Percentiles rank a stretch among this genome's conserved stretches.
phyloP scores from a whole-genome alignment of 495 filamentous ascomycete species.

The Hypoxylon fuscum region DNA sequence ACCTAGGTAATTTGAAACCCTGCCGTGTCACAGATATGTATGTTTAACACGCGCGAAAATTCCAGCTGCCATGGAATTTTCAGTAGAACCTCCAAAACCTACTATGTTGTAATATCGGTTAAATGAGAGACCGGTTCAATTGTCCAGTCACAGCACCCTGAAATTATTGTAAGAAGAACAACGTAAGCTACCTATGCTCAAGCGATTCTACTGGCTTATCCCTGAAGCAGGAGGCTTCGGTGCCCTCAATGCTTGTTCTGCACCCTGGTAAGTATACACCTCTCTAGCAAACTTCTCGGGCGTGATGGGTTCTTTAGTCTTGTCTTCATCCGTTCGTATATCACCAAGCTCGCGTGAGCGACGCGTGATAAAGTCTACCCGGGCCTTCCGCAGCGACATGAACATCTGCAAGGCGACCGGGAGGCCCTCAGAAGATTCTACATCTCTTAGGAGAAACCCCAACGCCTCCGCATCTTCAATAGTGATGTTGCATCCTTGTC shows the following conservation, averaged over 20 bases:
- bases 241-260: conserved; percentile 28
- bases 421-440: conserved; percentile 28
- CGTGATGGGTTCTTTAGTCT: conserved; percentile 25
- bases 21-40: no score
- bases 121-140: no score
- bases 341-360: conserved; percentile 28
- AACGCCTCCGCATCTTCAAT: conserved; percentile 46
- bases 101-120: no score
- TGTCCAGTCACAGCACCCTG: no score
- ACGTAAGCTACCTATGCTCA: no score
- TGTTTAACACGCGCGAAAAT: no score
- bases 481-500: conserved; percentile 40
- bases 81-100: no score
- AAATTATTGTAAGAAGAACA: no score
- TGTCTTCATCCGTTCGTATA: conserved; percentile 26
- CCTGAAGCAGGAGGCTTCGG: neutral
- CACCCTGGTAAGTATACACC: conserved; percentile 33
- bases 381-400: conserved; percentile 34
- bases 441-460: conserved; percentile 34
- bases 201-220: no score
- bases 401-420: conserved; percentile 24
- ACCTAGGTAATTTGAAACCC: no score
- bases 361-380: conserved; percentile 32
- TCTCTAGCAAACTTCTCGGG: conserved; percentile 24
- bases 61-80: no score